Evolutionary conservation across 2,329 filamentous ascomycete genomes (phyloP), one percentile per base, ranked within the genome.

Genomic region (Fusarium chlamydosporum): DNA sequence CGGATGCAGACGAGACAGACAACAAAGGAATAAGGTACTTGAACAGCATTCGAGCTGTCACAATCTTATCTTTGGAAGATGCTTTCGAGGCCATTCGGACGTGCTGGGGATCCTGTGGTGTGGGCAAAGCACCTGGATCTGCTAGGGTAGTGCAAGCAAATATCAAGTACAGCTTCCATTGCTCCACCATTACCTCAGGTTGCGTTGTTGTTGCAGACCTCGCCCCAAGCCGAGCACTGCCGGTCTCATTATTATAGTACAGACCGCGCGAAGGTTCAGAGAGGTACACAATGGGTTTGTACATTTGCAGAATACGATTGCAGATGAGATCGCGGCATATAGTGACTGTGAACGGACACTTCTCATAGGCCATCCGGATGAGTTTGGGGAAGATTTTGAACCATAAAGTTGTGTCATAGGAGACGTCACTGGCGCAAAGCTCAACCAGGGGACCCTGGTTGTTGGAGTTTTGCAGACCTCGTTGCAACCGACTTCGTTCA

Each of bases 361-460:
- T 91, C 70, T 97, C 93, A 75, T 93, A 96, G 61, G 94, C 93
- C 70, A 97, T 91, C 12, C 93, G 89, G 58, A 99, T 92, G 33
- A 99, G 85, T 74, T 97, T 98, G 5, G 96, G 96, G 74, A 99
- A 99, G 18, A 98, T 91, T 76, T 98, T 99, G 81, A 96, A 96
- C 96, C 96, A 99, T 13, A 99, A 82, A 0, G 94, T 97, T 4
- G 93, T 91, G 76, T 99, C 96, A 74, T 98, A 97, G 1, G 94
- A 93, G 27, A 96, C 89, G 72, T 98, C 96, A 79, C 96, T 98
- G 72, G 93, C 95, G 79, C 96, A 98, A 26, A 99, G 87, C 76
- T 98, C 95, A 34, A 98, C 92, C 18, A 99, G 82, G 4, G 93
- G 95, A 67, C 93, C 94, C 73, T 94, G 91, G 45, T 90, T 90